phyloP scores from a whole-genome alignment of 108 stramenopile species.

The Mediolabrus comicus region DNA sequence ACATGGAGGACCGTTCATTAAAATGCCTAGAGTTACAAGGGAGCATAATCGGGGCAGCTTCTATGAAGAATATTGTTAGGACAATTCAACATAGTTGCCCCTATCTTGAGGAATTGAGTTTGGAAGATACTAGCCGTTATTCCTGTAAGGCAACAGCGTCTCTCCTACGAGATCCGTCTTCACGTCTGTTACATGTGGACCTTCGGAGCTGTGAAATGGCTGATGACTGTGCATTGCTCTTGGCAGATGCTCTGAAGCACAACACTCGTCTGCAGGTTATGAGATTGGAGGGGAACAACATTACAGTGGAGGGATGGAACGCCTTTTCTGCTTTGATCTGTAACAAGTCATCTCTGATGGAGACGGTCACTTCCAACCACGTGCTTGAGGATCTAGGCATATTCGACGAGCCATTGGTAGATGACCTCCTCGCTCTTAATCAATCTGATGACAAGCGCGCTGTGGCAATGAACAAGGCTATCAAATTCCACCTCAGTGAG shows the following conservation, averaged over 20 bases:
- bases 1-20: background rate
- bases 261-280: background rate
- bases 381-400: background rate
- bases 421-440: background rate
- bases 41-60: background rate
- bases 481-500: background rate
- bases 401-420: background rate
- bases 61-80: background rate
- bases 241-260: background rate
- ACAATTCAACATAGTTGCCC: background rate
- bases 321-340: conserved; percentile 3
- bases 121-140: background rate
- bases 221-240: background rate
- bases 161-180: background rate
- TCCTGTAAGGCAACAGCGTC: background rate
- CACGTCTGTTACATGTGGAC: background rate
- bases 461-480: background rate
- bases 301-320: background rate
- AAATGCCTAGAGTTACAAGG: background rate
- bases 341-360: conserved; percentile 6
- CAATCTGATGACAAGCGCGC: background rate
- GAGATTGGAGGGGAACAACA: background rate
- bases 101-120: background rate
- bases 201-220: background rate
- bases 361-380: conserved; percentile 5